A percentile compares a stretch with the other conserved stretches of the same genome.
Conservation (phyloP, 2,329 filamentous ascomycete species). For the Colletotrichum sp. region DNA sequence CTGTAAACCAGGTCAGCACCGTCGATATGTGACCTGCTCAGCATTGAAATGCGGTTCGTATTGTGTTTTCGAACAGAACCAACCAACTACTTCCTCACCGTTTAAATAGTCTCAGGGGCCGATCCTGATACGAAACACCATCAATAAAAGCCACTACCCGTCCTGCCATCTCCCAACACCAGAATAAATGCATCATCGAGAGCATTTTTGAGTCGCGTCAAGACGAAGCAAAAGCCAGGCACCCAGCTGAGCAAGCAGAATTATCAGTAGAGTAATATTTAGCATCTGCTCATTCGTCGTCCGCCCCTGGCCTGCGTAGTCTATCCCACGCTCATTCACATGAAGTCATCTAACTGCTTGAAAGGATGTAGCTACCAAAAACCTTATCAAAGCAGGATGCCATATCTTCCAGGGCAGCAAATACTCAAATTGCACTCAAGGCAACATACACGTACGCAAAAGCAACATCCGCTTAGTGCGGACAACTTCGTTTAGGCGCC, state of each 20-base stretch:
- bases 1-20: rapidly evolving
- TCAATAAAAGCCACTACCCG: background rate
- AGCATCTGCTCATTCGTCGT: background rate
- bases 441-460: background rate
- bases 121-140: rapidly evolving
- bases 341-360: background rate
- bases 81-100: background rate
- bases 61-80: background rate
- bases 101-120: background rate
- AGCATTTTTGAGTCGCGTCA: background rate
- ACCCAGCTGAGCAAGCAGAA: background rate
- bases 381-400: background rate
- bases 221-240: background rate
- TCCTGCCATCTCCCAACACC: background rate
- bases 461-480: background rate
- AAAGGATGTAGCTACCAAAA: background rate
- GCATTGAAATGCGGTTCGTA: no score
- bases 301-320: background rate
- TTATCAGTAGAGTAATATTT: background rate
- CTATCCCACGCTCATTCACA: background rate
- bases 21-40: background rate
- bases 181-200: background rate
- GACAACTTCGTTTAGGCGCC: background rate
- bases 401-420: background rate
- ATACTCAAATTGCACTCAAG: background rate